These are phyloP conservation scores for Jamesozyma hellenica DNA, from an alignment of 805 yeast genomes.

Conservation along the genomic window DNA sequence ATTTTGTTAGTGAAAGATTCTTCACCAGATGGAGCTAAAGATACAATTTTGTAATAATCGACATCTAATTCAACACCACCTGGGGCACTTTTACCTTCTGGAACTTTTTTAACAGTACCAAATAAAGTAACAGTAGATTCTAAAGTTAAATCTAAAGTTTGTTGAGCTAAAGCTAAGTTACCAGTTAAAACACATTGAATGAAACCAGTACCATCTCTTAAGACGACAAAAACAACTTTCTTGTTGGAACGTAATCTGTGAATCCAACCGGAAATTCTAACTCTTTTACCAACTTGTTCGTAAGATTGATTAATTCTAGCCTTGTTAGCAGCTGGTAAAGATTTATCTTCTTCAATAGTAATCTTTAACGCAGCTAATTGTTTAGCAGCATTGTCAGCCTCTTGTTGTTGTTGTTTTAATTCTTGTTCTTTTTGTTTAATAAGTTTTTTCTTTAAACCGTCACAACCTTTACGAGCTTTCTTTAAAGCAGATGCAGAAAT, in stretches of 20 bases:
- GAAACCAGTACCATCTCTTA: slow-evolving; percentile 92
- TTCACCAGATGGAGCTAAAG: slow-evolving; percentile 93
- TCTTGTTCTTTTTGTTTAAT: slow-evolving; percentile 46
- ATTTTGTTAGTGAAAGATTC: slow-evolving; percentile 92
- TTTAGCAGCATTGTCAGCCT: slow-evolving; percentile 62
- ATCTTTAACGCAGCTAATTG: slow-evolving; percentile 74
- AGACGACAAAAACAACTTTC: slow-evolving; percentile 79
- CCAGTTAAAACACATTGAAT: slow-evolving; percentile 83
- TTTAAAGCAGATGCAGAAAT: slow-evolving; percentile 86
- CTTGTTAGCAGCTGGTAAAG: slow-evolving; percentile 58
- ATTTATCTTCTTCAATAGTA: slow-evolving; percentile 56
- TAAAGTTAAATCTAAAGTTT: slow-evolving; percentile 73
- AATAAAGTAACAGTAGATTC: slow-evolving; percentile 75
- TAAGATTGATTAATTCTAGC: slow-evolving; percentile 54
- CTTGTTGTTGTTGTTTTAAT: slow-evolving; percentile 42
- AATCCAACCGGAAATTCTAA: slow-evolving; percentile 84
- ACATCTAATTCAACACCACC: slow-evolving; percentile 92
- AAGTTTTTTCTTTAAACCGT: slow-evolving; percentile 68
- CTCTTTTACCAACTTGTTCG: slow-evolving; percentile 55
- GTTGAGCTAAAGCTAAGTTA: slow-evolving; percentile 83
- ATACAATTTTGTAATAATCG: slow-evolving; percentile 81
- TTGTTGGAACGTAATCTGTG: slow-evolving; percentile 91
- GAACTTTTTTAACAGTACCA: slow-evolving; percentile 75
- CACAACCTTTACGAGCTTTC: slow-evolving; percentile 94
- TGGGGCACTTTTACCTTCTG: slow-evolving; percentile 95